Evolutionary conservation across 2,329 filamentous ascomycete genomes (phyloP), one percentile per base, ranked within the genome.

Genomic region (Alternaria sp.): DNA sequence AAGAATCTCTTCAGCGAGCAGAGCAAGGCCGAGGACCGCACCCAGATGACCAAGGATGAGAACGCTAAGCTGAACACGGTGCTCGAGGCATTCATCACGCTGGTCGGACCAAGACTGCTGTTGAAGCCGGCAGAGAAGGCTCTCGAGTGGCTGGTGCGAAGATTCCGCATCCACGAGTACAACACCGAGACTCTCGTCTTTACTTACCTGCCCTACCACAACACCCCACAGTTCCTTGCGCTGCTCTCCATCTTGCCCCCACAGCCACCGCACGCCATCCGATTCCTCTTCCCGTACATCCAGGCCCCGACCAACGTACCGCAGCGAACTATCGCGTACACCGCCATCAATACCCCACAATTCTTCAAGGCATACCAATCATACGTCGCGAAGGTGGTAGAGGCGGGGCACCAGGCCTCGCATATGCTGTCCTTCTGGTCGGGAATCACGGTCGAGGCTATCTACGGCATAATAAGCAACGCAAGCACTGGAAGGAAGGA

Each of bases 171-270:
- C 55, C 96, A 99, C 78, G 93, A 98, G 79, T 90, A 94, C 81
- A 98, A 97, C 79, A 95, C 93, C 5, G 84, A 88, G 4, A 87
- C 87, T 33, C 83, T 97, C 14, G 84, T 98, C 46, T 87, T 94
- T 69, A 92, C 94, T 3, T 98, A 98, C 78, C 85, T 99, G 6
- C 96, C 96, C 2, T 98, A 97, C 80, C 94, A 99, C 79, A 89
- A 90, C 8, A 91, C 93, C 30, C 92, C 92, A 6, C 88, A 93
- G 14, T 99, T 99, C 79, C 86, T 91, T 50, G 94, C 93, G 2
- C 84, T 98, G 8, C 85, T 99, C 25, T 94, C 93, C 2, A 96
- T 99, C 61, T 84, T 99, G 12, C 94, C 96, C 0, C 78, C 85
- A n/a, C 88, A 85, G 18, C 84, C 97, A 9, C 90, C 94, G 1